Evolutionary conservation across 2,329 filamentous ascomycete species (phyloP), one percentile per base, ranked within the genome.

Genomic region (Ophidiomyces ophidiicola): DNA sequence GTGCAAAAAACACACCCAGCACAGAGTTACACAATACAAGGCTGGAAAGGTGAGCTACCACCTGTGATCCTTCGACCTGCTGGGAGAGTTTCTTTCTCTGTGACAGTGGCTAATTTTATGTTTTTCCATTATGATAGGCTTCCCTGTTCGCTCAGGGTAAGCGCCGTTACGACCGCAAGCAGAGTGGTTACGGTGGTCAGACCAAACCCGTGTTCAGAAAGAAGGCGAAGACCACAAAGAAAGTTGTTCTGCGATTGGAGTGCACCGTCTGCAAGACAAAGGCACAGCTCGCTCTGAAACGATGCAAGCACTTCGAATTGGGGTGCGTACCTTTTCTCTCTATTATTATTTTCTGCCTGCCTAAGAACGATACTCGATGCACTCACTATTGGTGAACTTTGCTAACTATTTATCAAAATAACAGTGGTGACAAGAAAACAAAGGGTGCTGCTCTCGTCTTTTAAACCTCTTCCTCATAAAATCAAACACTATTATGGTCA

Each of bases 181-280:
- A 96, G 76, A 85, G 81, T 67, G 88, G 88, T 83, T 96, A 94
- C 67, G 90, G 90, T 84, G 90, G 90, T 87, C 90, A 98, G 76
- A 98, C 90, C 63, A 98, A 98, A 76, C 90, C 92, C 59, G 87
- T 98, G 64, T 98, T 96, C 83, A 90, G 96, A 84, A 98, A 96
- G 82, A 96, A 94, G 76, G 90, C 90, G 56, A 98, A 98, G 83
- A 98, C 90, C 57, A 98, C 90, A 66, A 98, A 98, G 84, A 98
- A 98, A 82, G 82, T 98, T 60, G 92, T 98, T 62, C 74, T 98
- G 70, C 80, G 90, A 74, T 73, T 98, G 69, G 90, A 98, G 71
- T 98, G 90, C 77, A 88, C 85, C 63, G 68, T 72, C 57, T 98
- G 90, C 85, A 96, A 96, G 82, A 80, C 85, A 67, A 96, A 94